Evolutionary conservation across 768 basidiomycete genomes (phyloP).

Genomic region (Clathrus columnatus): DNA sequence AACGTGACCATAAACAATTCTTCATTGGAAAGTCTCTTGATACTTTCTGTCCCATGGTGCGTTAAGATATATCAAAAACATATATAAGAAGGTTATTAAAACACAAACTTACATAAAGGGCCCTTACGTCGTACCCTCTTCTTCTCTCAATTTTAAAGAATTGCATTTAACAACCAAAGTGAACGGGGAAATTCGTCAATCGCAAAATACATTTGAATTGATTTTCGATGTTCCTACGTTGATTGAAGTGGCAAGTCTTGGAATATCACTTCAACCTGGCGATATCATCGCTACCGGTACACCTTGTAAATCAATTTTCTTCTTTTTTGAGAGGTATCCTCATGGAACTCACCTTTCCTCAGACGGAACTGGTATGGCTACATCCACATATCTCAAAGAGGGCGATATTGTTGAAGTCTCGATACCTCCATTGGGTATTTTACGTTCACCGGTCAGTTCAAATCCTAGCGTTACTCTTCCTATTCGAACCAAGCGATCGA

Average conservation of each 20-base stretch:
- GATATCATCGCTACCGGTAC: constrained; percentile 24
- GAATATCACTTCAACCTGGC: constrained; percentile 17
- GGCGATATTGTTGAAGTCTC: constrained; percentile 20
- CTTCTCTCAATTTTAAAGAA: constrained; percentile 15
- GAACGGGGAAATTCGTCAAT: constrained; percentile 19
- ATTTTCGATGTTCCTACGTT: constrained; percentile 24
- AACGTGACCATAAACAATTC: constrained; percentile 24
- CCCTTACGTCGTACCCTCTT: constrained; percentile 8
- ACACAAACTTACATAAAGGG: neutral
- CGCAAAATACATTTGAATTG: constrained; percentile 17
- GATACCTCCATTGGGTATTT: constrained; percentile 18
- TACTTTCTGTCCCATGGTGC: constrained; percentile 23
- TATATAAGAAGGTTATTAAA: neutral
- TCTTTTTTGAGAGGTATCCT: neutral
- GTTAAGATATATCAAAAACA: constrained; percentile 11
- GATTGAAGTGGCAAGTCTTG: constrained; percentile 18
- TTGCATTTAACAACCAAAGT: constrained; percentile 17
- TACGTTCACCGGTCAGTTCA: constrained; percentile 14
- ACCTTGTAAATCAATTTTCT: constrained; percentile 3
- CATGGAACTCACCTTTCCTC: neutral
- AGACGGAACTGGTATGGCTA: constrained; percentile 17
- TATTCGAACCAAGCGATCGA: neutral
- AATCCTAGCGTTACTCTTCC: neutral
- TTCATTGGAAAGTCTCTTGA: constrained; percentile 22
- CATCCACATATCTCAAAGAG: constrained; percentile 14